Evolutionary conservation across 345 rosid genomes (phyloP).

Genomic region (Moricandia moricandioides): DNA sequence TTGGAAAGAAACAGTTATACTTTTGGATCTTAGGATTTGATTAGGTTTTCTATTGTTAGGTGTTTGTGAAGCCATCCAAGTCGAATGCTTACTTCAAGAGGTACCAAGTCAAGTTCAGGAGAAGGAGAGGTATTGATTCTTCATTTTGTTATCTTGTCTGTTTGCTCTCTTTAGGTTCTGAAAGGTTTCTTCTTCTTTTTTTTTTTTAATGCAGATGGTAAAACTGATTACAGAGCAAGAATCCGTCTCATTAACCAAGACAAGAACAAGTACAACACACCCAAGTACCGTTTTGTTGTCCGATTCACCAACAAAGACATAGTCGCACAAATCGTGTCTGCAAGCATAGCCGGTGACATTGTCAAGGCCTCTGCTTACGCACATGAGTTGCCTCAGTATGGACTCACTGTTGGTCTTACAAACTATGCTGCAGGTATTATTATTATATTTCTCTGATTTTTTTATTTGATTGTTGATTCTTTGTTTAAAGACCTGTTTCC

Average conservation of each 20-base stretch:
- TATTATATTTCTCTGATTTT: no score
- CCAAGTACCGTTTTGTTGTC: constrained; percentile 68
- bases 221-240: constrained; percentile 73
- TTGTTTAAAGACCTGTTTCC: no score
- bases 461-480: neutral
- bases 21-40: neutral
- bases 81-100: constrained; percentile 63
- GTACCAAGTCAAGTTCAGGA: constrained; percentile 66
- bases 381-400: constrained; percentile 63
- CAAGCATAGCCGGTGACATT: constrained; percentile 58
- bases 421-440: constrained; percentile 76
- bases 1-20: neutral
- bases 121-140: constrained; percentile 58
- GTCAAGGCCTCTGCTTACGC: constrained; percentile 66
- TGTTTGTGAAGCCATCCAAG: constrained; percentile 51
- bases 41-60: constrained; percentile 31
- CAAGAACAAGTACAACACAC: constrained; percentile 71
- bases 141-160: neutral
- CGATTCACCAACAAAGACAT: constrained; percentile 67
- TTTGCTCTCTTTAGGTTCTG: neutral
- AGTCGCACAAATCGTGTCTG: constrained; percentile 50
- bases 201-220: constrained; percentile 44
- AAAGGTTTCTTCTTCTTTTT: neutral
- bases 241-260: constrained; percentile 70
- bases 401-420: constrained; percentile 66